Evolutionary conservation across 139 green algal species (phyloP).

Genomic region (Eudorina sp.): DNA sequence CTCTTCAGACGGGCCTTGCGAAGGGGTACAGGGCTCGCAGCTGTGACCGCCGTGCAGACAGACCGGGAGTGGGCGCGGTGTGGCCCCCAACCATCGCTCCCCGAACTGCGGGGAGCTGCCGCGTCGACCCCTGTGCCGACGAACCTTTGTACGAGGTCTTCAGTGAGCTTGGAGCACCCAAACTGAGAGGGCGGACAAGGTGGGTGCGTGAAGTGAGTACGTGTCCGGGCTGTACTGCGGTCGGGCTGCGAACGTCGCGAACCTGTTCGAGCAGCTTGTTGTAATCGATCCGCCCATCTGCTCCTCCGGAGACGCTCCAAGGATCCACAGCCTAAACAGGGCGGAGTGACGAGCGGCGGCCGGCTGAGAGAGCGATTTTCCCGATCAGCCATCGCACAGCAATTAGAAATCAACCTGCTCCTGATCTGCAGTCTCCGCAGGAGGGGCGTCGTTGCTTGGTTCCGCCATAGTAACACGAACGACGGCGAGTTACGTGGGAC

Average conservation of each 20-base stretch:
- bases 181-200: conserved; percentile 50
- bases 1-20: too few species aligned
- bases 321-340: conserved; percentile 75
- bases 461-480: conserved; percentile 41
- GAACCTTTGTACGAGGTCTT: conserved; percentile 62
- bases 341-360: neutral
- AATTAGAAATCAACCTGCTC: conserved; percentile 25
- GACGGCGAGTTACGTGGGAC: too few species aligned
- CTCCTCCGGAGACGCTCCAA: conserved; percentile 92
- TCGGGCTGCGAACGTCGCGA: neutral
- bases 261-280: conserved; percentile 92
- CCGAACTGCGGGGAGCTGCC: too few species aligned
- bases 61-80: neutral
- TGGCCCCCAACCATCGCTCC: neutral
- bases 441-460: neutral
- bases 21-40: too few species aligned
- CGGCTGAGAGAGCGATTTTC: too few species aligned
- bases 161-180: conserved; percentile 64
- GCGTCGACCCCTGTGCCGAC: too few species aligned
- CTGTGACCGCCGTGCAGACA: too few species aligned
- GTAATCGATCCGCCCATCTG: conserved; percentile 96
- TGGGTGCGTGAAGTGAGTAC: neutral
- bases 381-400: neutral
- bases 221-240: neutral
- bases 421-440: neutral